Evolutionary conservation across 352 stramenopile genomes (phyloP), one percentile per base, ranked within the genome.

Genomic region (Bremia lactucae): DNA sequence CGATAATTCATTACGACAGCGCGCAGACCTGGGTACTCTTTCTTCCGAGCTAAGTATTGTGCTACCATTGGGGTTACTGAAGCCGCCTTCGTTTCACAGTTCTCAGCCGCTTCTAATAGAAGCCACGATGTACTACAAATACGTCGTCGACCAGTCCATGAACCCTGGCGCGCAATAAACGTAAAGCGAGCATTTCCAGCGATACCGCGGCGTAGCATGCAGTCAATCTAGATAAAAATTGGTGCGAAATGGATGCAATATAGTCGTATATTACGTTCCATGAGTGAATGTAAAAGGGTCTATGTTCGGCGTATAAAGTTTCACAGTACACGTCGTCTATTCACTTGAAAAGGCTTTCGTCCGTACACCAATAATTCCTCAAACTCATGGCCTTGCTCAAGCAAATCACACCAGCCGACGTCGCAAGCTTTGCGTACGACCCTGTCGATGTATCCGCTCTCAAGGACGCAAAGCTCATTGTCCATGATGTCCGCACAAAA

Each of bases 341-440:
- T n/a, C n/a, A n/a, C n/a, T n/a, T n/a, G n/a, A n/a, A n/a, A n/a
- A n/a, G n/a, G n/a, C n/a, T n/a, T n/a, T n/a, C n/a, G n/a, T n/a
- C n/a, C n/a, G n/a, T n/a, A n/a, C n/a, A n/a, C n/a, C n/a, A n/a
- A n/a, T n/a, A n/a, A n/a, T n/a, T n/a, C n/a, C 31, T 18, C 10
- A n/a, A 37, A 0, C 31, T 8, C 13, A 82, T 76, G 55, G 41
- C 56, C 9, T 42, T 57, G 9, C 62, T 88, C 35, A 84, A 81
- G 68, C 70, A 84, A 62, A 87, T 87, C 50, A 38, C 48, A 1
- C 79, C 79, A 4, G 46, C 52, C 9, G 49, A 91, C 33, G 79
- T 91, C 31, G 70, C 71, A 11, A 73, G 60, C 46, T 87, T 91
- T 55, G 70, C 79, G 37, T 87, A 88, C 60, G 76, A 87, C 39